Conservation (phyloP, 495 filamentous ascomycete genomes). For the Penicillium waksmanii region DNA sequence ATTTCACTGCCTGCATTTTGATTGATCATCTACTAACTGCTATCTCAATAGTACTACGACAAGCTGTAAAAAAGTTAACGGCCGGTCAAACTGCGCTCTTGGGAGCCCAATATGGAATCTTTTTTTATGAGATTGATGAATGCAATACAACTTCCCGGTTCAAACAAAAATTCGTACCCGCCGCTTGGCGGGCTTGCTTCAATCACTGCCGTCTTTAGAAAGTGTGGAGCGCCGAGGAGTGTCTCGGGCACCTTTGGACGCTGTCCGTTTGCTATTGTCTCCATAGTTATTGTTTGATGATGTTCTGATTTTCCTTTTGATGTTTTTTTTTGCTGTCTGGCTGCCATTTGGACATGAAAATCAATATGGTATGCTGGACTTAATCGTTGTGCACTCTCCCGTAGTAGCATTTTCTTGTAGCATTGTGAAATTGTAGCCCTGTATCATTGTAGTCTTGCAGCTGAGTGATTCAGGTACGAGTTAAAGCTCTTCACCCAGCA, state of each 20-base stretch:
- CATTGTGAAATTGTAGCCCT: neutral
- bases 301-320: constrained; percentile 10
- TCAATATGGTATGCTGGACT: constrained; percentile 35
- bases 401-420: neutral
- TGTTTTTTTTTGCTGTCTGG: constrained; percentile 28
- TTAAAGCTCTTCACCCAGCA: neutral
- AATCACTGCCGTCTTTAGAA: constrained; percentile 26
- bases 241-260: constrained; percentile 27
- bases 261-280: constrained; percentile 31
- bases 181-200: constrained; percentile 21
- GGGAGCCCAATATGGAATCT: constrained; percentile 43
- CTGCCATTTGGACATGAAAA: constrained; percentile 41
- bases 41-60: constrained; percentile 84
- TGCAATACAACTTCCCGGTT: constrained; percentile 52
- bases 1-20: neutral
- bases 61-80: constrained; percentile 77
- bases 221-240: constrained; percentile 17
- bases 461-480: neutral
- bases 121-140: constrained; percentile 57
- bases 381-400: neutral
- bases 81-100: constrained; percentile 37
- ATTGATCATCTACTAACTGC: constrained; percentile 55
- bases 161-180: constrained; percentile 37
- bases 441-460: neutral
- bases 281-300: constrained; percentile 29